These are phyloP conservation scores for Trichodelitschia bisporula DNA, from an alignment of 495 filamentous ascomycete genomes.

Conservation along the genomic window DNA sequence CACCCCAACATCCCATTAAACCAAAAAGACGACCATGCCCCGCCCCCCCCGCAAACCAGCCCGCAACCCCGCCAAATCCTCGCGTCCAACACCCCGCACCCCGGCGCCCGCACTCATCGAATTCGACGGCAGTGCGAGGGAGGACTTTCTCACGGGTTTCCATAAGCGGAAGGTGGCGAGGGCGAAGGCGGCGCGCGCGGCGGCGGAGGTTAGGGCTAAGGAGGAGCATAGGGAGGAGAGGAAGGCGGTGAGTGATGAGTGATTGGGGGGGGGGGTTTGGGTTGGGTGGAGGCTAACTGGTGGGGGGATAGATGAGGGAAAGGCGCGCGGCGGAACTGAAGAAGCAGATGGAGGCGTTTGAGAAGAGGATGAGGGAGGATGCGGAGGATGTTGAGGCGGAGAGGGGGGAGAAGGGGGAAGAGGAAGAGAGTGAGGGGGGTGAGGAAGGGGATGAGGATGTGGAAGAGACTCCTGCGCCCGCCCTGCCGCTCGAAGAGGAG, in stretches of 20 bases:
- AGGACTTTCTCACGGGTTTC: conserved; percentile 82
- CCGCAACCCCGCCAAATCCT: neutral
- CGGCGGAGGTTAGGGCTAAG: conserved; percentile 42
- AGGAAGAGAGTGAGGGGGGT: neutral
- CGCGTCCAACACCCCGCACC: too few species aligned
- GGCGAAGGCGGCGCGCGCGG: conserved; percentile 57
- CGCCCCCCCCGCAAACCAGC: conserved; percentile 2
- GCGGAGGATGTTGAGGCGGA: neutral
- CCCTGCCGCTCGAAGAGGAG: conserved; percentile 35
- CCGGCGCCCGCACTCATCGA: conserved; percentile 69
- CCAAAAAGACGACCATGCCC: conserved; percentile 1
- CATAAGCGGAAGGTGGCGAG: conserved; percentile 80
- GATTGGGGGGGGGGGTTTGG: neutral
- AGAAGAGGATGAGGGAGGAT: conserved; percentile 8
- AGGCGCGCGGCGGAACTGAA: conserved; percentile 52
- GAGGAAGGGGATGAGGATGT: conserved; percentile 10
- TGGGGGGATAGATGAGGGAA: conserved; percentile 54
- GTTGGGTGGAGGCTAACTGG: conserved; percentile 26
- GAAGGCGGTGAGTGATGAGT: conserved; percentile 33
- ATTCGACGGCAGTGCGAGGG: conserved; percentile 53
- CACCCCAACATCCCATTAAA: neutral
- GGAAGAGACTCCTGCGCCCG: conserved; percentile 1
- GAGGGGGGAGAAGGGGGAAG: conserved; percentile 11
- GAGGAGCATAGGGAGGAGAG: conserved; percentile 47
- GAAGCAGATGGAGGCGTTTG: conserved; percentile 23